A percentile compares a stretch with the other conserved stretches of the same genome.
Evolutionary conservation across 257 asterid genomes (phyloP).

Genomic region (Asclepias syriaca): DNA sequence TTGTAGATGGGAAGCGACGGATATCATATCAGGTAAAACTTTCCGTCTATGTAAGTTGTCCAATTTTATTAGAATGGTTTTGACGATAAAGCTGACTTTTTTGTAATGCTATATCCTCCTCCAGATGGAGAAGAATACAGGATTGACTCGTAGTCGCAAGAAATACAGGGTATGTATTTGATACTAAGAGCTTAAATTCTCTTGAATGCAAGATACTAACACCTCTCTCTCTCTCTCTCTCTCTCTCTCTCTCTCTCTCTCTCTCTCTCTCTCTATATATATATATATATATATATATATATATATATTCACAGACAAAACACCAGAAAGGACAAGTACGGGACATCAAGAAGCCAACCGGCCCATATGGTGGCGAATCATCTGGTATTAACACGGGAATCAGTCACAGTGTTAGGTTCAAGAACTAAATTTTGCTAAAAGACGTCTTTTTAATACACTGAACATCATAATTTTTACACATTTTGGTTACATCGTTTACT

Average conservation of each 20-base stretch:
- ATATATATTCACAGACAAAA: too few species aligned
- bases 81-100: background rate
- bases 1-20: slow-evolving; percentile 72
- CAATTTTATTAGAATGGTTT: background rate
- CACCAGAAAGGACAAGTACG: slow-evolving; percentile 77
- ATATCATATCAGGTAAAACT: slow-evolving; percentile 51
- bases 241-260: too few species aligned
- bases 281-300: too few species aligned
- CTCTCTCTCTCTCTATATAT: background rate
- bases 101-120: slow-evolving; percentile 3
- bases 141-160: slow-evolving; percentile 78
- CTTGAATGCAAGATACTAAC: background rate
- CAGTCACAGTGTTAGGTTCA: slow-evolving; percentile 67
- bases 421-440: slow-evolving; percentile 21
- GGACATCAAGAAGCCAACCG: slow-evolving; percentile 45
- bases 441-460: too few species aligned
- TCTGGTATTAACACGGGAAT: slow-evolving; percentile 63
- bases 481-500: too few species aligned
- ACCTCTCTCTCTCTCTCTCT: too few species aligned
- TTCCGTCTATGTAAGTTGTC: background rate
- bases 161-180: slow-evolving; percentile 59
- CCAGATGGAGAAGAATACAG: slow-evolving; percentile 88
- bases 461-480: too few species aligned
- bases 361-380: slow-evolving; percentile 79
- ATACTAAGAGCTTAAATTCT: background rate